Evolutionary conservation across 345 rosid genomes (phyloP), one percentile per base, ranked within the genome.

Genomic region (Camelina sativa): DNA sequence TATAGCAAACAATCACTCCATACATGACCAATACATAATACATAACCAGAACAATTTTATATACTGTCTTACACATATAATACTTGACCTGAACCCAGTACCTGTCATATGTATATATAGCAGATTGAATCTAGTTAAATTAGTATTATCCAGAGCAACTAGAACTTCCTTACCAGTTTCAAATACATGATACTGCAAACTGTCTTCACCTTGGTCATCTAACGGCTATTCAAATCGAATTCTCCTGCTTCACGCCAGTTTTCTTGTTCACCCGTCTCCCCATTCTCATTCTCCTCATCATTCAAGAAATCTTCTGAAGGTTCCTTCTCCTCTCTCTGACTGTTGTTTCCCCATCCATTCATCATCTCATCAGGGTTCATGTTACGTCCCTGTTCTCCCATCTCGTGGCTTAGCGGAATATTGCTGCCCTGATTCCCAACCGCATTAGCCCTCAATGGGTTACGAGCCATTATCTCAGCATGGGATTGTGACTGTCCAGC

Each of bases 261-360:
- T 25, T 84, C 88, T 19, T 87, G 96, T 59, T 60, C 78, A 23
- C 81, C 90, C 0, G 88, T 81, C 34, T 89, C 96, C 17, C 91
- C 98, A 73, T 89, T 92, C 64, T 91, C 96, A 53, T 89, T 87
- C 81, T 92, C 98, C 63, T 92, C 98, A 63, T 96, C 96, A 19
- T 92, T 96, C 83, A 96, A 84, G 85, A 92, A 96, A 86, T 92
- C 97, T 69, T 96, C 98, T 0, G 96, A 92, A 5, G 97, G 96
- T 60, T 96, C 99, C 80, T 86, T 89, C 34, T 96, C 98, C 5
- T 96, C 99, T 84, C 88, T 86, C 81, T 81, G 92, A n/a, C 74
- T 79, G 72, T 79, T 91, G 80, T 78, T 89, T 70, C 89, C 95
- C 98, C 98, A 91, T 43, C 97, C 97, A 75, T 92, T 96, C 88